A percentile compares a stretch with the other conserved stretches of the same genome.
Evolutionary conservation across 2,329 filamentous ascomycete species (phyloP).

Genomic region (Westerdykella aurantiaca): DNA sequence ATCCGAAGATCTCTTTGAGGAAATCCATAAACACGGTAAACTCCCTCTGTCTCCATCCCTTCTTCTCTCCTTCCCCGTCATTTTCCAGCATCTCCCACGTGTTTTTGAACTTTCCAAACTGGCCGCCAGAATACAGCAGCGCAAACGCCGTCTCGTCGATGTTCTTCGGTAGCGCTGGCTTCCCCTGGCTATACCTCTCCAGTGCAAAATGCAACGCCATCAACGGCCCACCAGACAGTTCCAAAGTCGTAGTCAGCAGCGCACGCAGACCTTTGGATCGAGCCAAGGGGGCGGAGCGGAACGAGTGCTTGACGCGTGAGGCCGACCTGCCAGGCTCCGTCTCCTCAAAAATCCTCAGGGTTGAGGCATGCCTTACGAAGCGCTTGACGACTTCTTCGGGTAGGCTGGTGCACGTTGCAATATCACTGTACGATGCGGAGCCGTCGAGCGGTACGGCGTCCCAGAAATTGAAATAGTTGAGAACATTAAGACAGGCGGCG

Average conservation of each 20-base stretch:
- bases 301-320: slow-evolving; percentile 20
- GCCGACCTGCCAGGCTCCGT: slow-evolving; percentile 10
- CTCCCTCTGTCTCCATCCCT: slow-evolving; percentile 27
- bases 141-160: slow-evolving; percentile 26
- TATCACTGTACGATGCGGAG: slow-evolving; percentile 36
- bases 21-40: slow-evolving; percentile 32
- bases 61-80: slow-evolving; percentile 24
- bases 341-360: slow-evolving; percentile 32
- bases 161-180: slow-evolving; percentile 16
- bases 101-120: slow-evolving; percentile 15
- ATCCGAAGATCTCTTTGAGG: slow-evolving; percentile 29
- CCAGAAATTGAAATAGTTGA: slow-evolving; percentile 52
- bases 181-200: slow-evolving; percentile 21
- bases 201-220: slow-evolving; percentile 25
- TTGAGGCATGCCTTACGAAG: slow-evolving; percentile 32
- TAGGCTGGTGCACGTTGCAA: slow-evolving; percentile 22
- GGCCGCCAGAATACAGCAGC: slow-evolving; percentile 22
- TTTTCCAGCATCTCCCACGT: slow-evolving; percentile 30
- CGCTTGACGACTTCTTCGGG: slow-evolving; percentile 26
- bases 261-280: slow-evolving; percentile 19
- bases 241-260: slow-evolving; percentile 21
- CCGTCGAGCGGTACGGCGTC: slow-evolving; percentile 46
- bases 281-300: slow-evolving; percentile 25
- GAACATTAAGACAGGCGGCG: slow-evolving; percentile 41
- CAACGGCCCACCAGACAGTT: slow-evolving; percentile 24